phyloP scores from a whole-genome alignment of 805 yeast genomes.

The Allodekkera sacchari region DNA sequence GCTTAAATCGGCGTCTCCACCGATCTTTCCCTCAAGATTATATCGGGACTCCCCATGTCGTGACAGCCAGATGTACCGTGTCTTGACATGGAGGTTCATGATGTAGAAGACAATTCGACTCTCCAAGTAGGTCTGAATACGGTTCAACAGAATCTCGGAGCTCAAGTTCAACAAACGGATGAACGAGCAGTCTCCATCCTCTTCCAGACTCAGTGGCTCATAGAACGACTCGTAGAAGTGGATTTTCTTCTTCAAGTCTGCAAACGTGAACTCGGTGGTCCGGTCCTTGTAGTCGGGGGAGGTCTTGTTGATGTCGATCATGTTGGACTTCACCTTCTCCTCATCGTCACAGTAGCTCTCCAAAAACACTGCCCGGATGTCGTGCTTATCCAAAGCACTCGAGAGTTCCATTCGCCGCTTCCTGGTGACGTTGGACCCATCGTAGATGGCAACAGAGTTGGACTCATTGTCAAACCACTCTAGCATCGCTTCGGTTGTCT shows the following conservation, averaged over 20 bases:
- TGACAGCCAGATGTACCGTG: constrained; percentile 86
- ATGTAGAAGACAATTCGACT: constrained; percentile 91
- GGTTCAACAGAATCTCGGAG: constrained; percentile 79
- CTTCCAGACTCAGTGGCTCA: constrained; percentile 57
- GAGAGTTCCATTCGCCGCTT: constrained; percentile 61
- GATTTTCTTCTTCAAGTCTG: constrained; percentile 69
- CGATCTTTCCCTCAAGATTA: constrained; percentile 89
- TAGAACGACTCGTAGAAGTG: constrained; percentile 65
- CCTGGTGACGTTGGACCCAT: constrained; percentile 84
- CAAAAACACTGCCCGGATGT: constrained; percentile 82
- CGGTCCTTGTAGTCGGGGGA: constrained; percentile 72
- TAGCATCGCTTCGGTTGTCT: constrained; percentile 74
- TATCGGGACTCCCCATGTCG: constrained; percentile 94
- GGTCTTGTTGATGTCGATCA: constrained; percentile 77
- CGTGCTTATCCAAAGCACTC: constrained; percentile 44
- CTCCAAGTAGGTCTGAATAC: constrained; percentile 81
- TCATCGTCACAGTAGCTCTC: constrained; percentile 89
- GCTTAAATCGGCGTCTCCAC: constrained; percentile 86
- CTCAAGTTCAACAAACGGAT: constrained; percentile 84
- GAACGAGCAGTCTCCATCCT: constrained; percentile 64
- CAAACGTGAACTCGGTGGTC: constrained; percentile 63
- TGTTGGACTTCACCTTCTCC: constrained; percentile 67
- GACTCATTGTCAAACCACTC: constrained; percentile 73
- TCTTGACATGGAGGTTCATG: constrained; percentile 91
- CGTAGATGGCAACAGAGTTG: constrained; percentile 77